Evolutionary conservation across 139 green algal species (phyloP).

Genomic region (Coelastrella sp.): DNA sequence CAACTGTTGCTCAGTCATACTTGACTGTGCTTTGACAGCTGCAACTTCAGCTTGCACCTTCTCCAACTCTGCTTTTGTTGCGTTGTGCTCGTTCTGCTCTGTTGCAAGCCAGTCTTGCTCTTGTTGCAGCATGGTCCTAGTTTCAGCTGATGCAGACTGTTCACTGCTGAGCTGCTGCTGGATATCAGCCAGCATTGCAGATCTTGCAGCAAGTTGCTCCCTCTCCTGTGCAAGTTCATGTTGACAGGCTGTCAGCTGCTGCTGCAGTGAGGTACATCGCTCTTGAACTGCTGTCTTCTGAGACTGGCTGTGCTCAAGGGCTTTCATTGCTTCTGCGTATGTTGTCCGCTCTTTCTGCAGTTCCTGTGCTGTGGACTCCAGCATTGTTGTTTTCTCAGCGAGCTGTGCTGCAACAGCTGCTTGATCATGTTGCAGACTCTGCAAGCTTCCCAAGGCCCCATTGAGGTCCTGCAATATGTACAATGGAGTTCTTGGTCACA

Average conservation of each 20-base stretch:
- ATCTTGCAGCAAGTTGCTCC: neutral
- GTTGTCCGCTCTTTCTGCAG: conserved; percentile 24
- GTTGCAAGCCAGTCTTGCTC: neutral
- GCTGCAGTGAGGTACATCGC: neutral
- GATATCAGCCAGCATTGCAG: neutral
- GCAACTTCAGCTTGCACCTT: neutral
- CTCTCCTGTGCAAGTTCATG: neutral
- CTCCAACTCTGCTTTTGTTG: neutral
- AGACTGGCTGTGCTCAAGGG: neutral
- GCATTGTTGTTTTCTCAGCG: neutral
- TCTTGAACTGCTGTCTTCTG: neutral
- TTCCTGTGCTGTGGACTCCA: neutral
- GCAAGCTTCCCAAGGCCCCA: neutral
- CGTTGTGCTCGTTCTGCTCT: neutral
- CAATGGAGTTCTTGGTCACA: no score
- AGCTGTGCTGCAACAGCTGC: neutral
- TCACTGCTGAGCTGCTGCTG: neutral
- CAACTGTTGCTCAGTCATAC: neutral
- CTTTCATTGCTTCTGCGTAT: neutral
- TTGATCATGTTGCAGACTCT: conserved; percentile 4
- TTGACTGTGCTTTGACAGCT: neutral
- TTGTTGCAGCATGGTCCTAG: neutral
- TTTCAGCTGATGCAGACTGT: conserved; percentile 10
- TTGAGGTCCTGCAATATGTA: neutral
- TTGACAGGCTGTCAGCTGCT: neutral